Percentiles rank a stretch among this genome's conserved stretches.
Conservation (phyloP, 495 filamentous ascomycete species). For the Xylaria acuta region DNA sequence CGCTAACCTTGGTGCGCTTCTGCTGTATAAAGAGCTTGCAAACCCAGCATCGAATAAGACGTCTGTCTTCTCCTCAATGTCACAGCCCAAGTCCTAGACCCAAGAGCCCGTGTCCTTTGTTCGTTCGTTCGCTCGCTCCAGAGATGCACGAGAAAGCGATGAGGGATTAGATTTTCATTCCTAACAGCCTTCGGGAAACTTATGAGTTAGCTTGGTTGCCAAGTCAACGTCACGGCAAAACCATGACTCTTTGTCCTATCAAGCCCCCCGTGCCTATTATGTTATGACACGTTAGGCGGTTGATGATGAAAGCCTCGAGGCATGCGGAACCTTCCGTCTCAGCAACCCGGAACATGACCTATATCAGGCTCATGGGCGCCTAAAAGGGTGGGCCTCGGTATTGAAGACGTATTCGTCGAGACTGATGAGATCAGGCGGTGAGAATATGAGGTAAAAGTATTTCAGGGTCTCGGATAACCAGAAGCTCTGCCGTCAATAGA, state of each 20-base stretch:
- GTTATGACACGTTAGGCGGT: not conserved
- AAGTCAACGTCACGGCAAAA: not conserved
- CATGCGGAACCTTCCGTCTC: not conserved
- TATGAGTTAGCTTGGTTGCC: not conserved
- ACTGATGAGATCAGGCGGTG: constrained; percentile 69
- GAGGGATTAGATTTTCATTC: not conserved
- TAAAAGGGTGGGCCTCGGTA: constrained; percentile 83
- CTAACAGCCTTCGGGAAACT: not conserved
- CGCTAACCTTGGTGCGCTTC: not conserved
- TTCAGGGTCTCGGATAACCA: constrained; percentile 59
- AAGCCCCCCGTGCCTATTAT: not conserved
- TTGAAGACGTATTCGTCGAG: constrained; percentile 83
- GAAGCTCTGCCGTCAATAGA: constrained; percentile 47
- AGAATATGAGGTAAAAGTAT: constrained; percentile 80
- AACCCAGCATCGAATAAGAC: not conserved
- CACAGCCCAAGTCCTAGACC: not conserved
- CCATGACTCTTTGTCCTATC: not conserved
- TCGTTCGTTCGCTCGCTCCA: not conserved
- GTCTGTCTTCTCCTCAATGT: not conserved
- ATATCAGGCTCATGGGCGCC: constrained; percentile 34
- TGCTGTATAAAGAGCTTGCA: not conserved
- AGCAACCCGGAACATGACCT: not conserved
- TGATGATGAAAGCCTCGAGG: not conserved
- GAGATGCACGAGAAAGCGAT: not conserved
- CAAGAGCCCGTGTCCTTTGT: not conserved